Evolutionary conservation across 306 rosid genomes (phyloP), one percentile per base, ranked within the genome.

Genomic region (Astragalus glycyphyllos): DNA sequence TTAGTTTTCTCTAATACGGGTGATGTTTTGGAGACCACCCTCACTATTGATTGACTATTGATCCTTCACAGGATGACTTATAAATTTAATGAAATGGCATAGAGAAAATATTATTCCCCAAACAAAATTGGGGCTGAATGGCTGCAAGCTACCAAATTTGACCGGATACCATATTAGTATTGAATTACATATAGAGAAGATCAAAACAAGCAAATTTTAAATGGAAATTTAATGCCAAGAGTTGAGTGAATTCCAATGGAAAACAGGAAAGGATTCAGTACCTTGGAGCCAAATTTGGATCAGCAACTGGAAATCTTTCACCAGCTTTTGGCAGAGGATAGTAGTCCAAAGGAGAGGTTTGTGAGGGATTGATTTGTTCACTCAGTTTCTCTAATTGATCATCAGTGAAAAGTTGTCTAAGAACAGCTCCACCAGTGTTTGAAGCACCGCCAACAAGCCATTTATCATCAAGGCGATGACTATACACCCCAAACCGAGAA

Each of bases 361-460:
- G 77, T 53, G 84, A 82, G 77, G 97, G 96, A 80, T 86, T 78
- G 54, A 92, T 90, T 32, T 85, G 85, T 81, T 79, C 82, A 49
- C 97, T 92, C 76, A 92, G 73, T 51, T 82, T 77, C 83, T 71
- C 85, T 73, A 92, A 76, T 73, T 85, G 85, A 69, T 85, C 84
- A 57, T 92, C 96, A 0, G 91, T 88, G 71, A 92, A 92, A 4
- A 92, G 60, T 78, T 86, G 85, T 76, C 91, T 87, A 71, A 92
- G 96, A 74, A 85, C 92, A 46, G 91, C 93, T 76, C 97, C 96
- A 9, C 98, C 97, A 2, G 97, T 86, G 83, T 92, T 92, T 79
- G 98, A 92, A 59, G 98, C 98, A 48, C 97, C 98, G 62, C 97
- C 98, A 77, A 92, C 98, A 4, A 92, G 97, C 98, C 97, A 92